These are phyloP conservation scores for Perkinsus olseni DNA, from an alignment of 169 alveolate species.

Conservation along the genomic window DNA sequence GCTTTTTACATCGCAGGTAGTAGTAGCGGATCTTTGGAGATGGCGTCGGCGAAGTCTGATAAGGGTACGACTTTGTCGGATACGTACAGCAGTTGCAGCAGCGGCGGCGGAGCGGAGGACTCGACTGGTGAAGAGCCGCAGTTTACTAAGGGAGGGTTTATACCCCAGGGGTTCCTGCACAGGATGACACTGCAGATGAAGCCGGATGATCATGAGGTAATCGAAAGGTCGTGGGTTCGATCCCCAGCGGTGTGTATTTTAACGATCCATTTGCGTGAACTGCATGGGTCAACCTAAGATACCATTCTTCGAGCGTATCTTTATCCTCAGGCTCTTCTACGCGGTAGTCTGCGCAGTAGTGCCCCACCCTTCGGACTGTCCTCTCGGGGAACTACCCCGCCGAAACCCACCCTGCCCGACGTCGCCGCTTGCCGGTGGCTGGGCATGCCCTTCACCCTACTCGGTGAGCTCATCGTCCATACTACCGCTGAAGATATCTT, in stretches of 20 bases:
- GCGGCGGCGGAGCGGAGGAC: not conserved
- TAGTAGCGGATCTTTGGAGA: not conserved
- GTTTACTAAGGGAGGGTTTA: not conserved
- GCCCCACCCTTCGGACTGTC: not conserved
- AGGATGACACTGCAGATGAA: not conserved
- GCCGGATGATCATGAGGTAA: not conserved
- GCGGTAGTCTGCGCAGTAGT: not conserved
- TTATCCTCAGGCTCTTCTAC: not conserved
- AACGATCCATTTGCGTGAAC: too few species aligned
- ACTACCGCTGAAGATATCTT: not conserved
- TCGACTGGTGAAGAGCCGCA: not conserved
- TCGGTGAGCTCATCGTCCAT: not conserved
- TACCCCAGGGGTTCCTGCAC: not conserved
- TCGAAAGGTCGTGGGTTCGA: not conserved
- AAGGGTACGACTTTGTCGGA: not conserved
- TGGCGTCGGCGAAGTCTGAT: not conserved
- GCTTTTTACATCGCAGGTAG: not conserved
- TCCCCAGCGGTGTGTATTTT: not conserved
- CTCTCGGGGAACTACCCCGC: not conserved
- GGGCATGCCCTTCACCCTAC: not conserved
- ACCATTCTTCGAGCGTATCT: not conserved
- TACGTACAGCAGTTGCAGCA: not conserved
- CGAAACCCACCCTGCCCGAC: not conserved
- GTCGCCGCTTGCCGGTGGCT: not conserved
- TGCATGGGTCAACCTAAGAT: not conserved